phyloP scores from a whole-genome alignment of 106 monocot genomes.

The Allium fistulosum region DNA sequence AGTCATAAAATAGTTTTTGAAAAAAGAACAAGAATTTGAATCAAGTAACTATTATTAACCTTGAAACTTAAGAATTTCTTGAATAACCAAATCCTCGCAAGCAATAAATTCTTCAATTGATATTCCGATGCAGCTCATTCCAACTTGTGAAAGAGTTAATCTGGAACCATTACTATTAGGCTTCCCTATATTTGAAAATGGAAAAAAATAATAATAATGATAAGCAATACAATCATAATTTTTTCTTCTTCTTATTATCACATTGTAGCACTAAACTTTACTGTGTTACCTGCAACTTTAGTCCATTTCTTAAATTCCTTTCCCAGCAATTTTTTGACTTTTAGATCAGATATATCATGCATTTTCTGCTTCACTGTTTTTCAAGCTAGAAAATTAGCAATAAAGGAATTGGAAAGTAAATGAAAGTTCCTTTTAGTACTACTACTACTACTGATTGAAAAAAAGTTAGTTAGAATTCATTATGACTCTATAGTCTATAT shows the following conservation, averaged over 20 bases:
- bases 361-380: constrained; percentile 27
- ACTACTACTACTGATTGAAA: neutral
- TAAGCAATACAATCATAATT: neutral
- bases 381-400: too few species aligned
- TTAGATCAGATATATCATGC: constrained; percentile 24
- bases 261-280: too few species aligned
- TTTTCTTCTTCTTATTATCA: too few species aligned
- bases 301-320: constrained; percentile 30
- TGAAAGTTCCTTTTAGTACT: too few species aligned
- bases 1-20: too few species aligned
- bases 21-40: too few species aligned
- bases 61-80: constrained; percentile 16
- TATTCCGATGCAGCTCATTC: constrained; percentile 24
- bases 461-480: too few species aligned
- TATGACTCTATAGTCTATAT: too few species aligned
- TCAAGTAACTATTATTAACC: neutral
- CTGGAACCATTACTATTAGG: constrained; percentile 18
- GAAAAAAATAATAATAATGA: neutral
- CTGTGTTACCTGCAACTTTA: constrained; percentile 15
- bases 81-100: constrained; percentile 16
- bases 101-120: constrained; percentile 27
- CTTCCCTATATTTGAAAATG: constrained; percentile 7
- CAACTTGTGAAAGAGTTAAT: constrained; percentile 16
- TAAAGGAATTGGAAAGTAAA: too few species aligned
- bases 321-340: constrained; percentile 21